phyloP scores from a whole-genome alignment of 345 rosid genomes.

The Jatropha curcas region DNA sequence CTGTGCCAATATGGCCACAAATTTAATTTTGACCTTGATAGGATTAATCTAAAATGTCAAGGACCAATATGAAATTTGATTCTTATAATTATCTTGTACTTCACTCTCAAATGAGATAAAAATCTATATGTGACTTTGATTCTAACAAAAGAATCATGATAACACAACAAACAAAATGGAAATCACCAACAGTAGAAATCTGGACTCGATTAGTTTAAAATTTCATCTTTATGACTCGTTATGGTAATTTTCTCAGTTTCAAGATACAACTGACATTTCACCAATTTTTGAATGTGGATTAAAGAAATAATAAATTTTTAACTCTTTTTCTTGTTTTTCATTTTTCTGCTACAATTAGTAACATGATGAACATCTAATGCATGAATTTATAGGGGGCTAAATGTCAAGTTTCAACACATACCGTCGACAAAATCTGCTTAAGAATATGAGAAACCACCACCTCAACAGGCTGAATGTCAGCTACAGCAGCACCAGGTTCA shows the following conservation, averaged over 20 bases:
- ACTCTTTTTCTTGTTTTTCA: neutral
- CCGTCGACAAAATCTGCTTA: constrained; percentile 74
- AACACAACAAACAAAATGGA: neutral
- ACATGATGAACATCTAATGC: neutral
- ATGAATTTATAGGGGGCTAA: constrained; percentile 4
- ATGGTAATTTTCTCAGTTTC: neutral
- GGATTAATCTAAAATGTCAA: too few relatives aligned
- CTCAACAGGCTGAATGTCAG: constrained; percentile 81
- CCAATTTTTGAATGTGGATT: neutral
- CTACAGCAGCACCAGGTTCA: constrained; percentile 93
- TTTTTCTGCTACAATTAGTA: neutral
- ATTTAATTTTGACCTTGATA: too few relatives aligned
- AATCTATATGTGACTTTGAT: neutral
- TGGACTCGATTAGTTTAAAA: neutral
- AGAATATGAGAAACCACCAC: constrained; percentile 85
- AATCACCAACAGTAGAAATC: neutral
- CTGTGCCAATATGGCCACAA: too few relatives aligned
- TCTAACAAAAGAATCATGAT: neutral
- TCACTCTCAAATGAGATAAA: neutral
- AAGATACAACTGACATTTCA: neutral
- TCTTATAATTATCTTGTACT: neutral
- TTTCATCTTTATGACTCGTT: neutral
- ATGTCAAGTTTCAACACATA: constrained; percentile 37
- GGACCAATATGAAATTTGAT: too few relatives aligned
- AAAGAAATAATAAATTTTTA: neutral